Base-by-base conservation (phyloP, 768 basidiomycete species). In the Rhodotorula toruloides region DNA sequence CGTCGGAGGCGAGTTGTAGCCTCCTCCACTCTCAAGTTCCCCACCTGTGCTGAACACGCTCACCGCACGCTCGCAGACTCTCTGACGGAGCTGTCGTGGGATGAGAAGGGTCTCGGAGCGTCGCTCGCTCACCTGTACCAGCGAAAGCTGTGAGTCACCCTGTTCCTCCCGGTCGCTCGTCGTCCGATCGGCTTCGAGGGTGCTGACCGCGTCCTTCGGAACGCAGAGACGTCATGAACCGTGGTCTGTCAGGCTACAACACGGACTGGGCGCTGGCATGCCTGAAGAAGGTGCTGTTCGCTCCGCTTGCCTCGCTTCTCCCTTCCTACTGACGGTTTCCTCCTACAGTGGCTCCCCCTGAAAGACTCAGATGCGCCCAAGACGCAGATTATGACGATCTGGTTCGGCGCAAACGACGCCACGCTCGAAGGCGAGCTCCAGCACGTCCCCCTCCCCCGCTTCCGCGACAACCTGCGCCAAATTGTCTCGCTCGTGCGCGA, bases 391-490 rank as follows among this genome's bases (percentile, higher is more conserved):
- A 39, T 65, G 22, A 61, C 63, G 12, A 56, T 72, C 53, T 72
- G 71, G 71, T 42, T 68, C n/a, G 71, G 71, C 34, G 71, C 71
- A 3, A 72, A 72, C 64, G 71, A 72, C 53, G 49, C 61, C 3
- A 54, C 59, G 44, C 36, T 72, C 25, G 54, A 60, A 0, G 43
- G 32, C 17, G 55, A 63, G 25, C 48, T 43, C 14, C 70, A 71
- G 47, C 53, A 64, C 48, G 57, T 72, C 56, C 63, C 71, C 11
- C 57, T 72, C 58, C 22, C 22, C 5, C 58, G 55, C 10, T 72
- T 54, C 61, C 34, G 17, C 34, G 3, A 36, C 36, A 72, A 72
- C 67, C 61, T 72, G 21, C 40, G 40, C 29, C 1, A 16, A 3
- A 48, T 72, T 61, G 14, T 63, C 48, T 17, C 37, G 25, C 64